A percentile compares a stretch with the other conserved stretches of the same genome.
These are phyloP conservation scores for Anthracocystis setariae DNA, from an alignment of 1,284 basidiomycete genomes.

Conservation along the genomic window DNA sequence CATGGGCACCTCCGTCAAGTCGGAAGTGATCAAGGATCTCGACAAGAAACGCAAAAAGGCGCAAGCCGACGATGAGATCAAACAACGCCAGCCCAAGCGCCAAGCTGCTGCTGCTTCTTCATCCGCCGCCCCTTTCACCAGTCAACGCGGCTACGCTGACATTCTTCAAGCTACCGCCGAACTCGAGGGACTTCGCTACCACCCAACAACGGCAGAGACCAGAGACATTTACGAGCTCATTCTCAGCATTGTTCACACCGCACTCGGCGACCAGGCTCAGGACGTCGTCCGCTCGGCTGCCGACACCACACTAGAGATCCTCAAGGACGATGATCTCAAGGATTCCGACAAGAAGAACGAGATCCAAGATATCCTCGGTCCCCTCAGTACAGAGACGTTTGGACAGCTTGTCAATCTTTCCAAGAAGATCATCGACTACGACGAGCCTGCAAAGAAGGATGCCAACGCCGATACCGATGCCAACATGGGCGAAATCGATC, in stretches of 20 bases:
- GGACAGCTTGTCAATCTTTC: constrained; percentile 84
- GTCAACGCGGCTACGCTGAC: constrained; percentile 71
- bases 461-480: constrained; percentile 74
- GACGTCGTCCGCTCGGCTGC: constrained; percentile 94
- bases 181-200: constrained; percentile 90
- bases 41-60: constrained; percentile 83
- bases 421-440: constrained; percentile 97
- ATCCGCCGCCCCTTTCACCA: constrained; percentile 66
- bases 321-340: constrained; percentile 90
- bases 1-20: constrained; percentile 90
- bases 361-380: constrained; percentile 82
- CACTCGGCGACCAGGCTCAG: constrained; percentile 91
- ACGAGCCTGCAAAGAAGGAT: constrained; percentile 72
- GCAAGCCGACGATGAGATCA: constrained; percentile 49
- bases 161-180: constrained; percentile 75
- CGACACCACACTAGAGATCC: constrained; percentile 85
- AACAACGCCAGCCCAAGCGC: constrained; percentile 39
- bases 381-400: constrained; percentile 80
- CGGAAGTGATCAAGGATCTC: constrained; percentile 87
- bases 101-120: constrained; percentile 73
- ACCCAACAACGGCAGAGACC: constrained; percentile 91
- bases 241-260: constrained; percentile 75
- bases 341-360: constrained; percentile 99
- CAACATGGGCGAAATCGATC: constrained; percentile 81
- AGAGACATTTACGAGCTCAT: constrained; percentile 94